phyloP scores from a whole-genome alignment of 2,329 filamentous ascomycete genomes.

The Penicillium sp. region DNA sequence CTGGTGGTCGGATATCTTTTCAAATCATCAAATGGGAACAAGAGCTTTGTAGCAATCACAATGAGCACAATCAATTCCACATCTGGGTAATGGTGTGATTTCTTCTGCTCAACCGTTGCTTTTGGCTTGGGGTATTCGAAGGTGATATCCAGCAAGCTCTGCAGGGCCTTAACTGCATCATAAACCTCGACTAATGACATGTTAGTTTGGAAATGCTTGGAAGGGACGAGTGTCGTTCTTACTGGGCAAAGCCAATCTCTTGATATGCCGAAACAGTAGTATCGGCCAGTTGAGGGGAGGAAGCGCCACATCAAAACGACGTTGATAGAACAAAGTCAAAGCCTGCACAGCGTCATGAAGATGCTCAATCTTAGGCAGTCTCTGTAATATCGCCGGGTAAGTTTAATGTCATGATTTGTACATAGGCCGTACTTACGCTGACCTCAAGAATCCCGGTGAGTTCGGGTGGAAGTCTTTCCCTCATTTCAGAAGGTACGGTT shows the following conservation, averaged over 20 bases:
- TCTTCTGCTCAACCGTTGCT: constrained; percentile 33
- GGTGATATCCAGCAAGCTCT: constrained; percentile 56
- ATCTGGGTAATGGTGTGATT: constrained; percentile 67
- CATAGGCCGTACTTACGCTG: constrained; percentile 28
- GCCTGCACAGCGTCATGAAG: constrained; percentile 67
- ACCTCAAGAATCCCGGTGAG: constrained; percentile 44
- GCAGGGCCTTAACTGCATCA: constrained; percentile 61
- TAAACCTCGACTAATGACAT: constrained; percentile 31
- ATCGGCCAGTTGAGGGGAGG: constrained; percentile 72
- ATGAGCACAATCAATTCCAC: constrained; percentile 70
- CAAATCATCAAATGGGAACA: constrained; percentile 70
- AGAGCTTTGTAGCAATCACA: constrained; percentile 74
- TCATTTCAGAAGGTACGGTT: constrained; percentile 46
- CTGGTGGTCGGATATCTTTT: constrained; percentile 52
- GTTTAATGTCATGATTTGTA: neutral
- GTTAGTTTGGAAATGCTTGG: constrained; percentile 13
- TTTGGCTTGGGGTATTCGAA: constrained; percentile 53
- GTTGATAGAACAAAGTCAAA: constrained; percentile 63
- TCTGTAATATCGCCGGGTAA: constrained; percentile 23
- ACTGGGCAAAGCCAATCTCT: constrained; percentile 74
- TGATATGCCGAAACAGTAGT: constrained; percentile 69
- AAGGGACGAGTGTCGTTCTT: constrained; percentile 29
- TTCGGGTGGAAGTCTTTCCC: constrained; percentile 44
- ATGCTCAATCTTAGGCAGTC: constrained; percentile 51
- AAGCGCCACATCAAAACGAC: constrained; percentile 69